phyloP scores from a whole-genome alignment of 2,329 filamentous ascomycete species.

The Tolypocladium pustulatum region DNA sequence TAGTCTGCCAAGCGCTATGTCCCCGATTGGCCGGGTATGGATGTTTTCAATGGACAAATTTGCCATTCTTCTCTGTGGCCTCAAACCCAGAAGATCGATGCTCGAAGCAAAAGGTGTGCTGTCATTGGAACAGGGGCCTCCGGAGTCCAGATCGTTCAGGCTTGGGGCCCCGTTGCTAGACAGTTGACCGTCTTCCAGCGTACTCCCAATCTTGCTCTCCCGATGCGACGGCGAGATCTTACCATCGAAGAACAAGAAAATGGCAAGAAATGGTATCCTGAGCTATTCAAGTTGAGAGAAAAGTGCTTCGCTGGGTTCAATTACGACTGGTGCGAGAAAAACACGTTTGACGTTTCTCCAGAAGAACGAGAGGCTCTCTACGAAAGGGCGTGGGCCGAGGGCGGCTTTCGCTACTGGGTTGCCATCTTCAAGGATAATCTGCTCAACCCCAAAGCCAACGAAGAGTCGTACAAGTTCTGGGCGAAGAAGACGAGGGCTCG shows the following conservation, averaged over 20 bases:
- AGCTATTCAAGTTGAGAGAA: conserved; percentile 42
- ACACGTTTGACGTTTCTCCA: conserved; percentile 42
- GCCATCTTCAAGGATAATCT: conserved; percentile 42
- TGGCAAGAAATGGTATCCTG: conserved; percentile 31
- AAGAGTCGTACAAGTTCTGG: conserved; percentile 46
- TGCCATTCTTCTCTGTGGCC: conserved; percentile 54
- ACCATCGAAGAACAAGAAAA: conserved; percentile 26
- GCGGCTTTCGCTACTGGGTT: conserved; percentile 47
- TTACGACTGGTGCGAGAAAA: conserved; percentile 43
- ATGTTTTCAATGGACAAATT: conserved; percentile 47
- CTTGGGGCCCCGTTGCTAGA: conserved; percentile 40
- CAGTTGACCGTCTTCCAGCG: conserved; percentile 53
- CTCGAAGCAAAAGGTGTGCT: conserved; percentile 47
- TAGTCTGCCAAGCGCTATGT: conserved; percentile 49
- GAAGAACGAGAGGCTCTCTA: conserved; percentile 39
- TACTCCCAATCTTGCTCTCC: conserved; percentile 54
- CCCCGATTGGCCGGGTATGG: conserved; percentile 48
- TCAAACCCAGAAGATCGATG: conserved; percentile 36
- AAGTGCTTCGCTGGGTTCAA: conserved; percentile 48
- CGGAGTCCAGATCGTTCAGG: conserved; percentile 54
- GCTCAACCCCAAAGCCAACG: conserved; percentile 33
- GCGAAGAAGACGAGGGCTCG: conserved; percentile 36
- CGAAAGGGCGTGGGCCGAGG: conserved; percentile 36
- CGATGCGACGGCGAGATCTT: conserved; percentile 43
- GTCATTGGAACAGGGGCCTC: conserved; percentile 56